Evolutionary conservation across 768 basidiomycete genomes (phyloP).

Genomic region (Leccinum rimulosum): DNA sequence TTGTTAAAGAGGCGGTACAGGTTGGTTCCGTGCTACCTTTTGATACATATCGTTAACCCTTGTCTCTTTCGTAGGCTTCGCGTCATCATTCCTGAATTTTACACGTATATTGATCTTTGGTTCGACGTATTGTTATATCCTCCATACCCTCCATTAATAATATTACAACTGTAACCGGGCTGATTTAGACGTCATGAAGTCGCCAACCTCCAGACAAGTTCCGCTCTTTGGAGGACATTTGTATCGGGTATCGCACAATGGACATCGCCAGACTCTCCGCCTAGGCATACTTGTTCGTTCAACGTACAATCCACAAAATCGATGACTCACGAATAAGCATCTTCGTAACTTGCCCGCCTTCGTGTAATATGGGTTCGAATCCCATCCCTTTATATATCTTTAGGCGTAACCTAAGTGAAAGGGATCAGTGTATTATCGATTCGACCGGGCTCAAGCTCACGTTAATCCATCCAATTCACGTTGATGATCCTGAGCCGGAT

Average conservation of each 20-base stretch:
- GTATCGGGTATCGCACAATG: conserved; percentile 33
- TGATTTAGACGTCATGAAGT: conserved; percentile 25
- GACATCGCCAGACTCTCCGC: conserved; percentile 41
- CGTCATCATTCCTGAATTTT: conserved; percentile 8
- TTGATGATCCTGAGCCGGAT: conserved; percentile 71
- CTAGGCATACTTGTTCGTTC: conserved; percentile 33
- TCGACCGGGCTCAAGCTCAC: conserved; percentile 40
- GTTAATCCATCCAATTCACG: conserved; percentile 64
- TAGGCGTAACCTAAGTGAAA: conserved; percentile 53
- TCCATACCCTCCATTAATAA: conserved; percentile 4
- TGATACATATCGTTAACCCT: background rate
- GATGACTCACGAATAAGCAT: conserved; percentile 65
- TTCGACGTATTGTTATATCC: conserved; percentile 9
- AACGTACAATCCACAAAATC: background rate
- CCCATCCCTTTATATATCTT: conserved; percentile 70
- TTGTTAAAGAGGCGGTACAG: conserved; percentile 44
- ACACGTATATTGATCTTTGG: background rate
- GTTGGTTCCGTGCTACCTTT: background rate
- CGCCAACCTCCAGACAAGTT: conserved; percentile 37
- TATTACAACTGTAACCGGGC: background rate
- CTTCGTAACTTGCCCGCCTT: conserved; percentile 48
- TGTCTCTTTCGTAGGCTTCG: conserved; percentile 9
- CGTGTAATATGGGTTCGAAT: conserved; percentile 62
- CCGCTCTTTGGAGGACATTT: conserved; percentile 27
- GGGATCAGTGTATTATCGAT: conserved; percentile 3